Percentiles rank a stretch among this genome's conserved stretches.
Conservation (phyloP, 257 asterid species). For the Ballota nigra region DNA sequence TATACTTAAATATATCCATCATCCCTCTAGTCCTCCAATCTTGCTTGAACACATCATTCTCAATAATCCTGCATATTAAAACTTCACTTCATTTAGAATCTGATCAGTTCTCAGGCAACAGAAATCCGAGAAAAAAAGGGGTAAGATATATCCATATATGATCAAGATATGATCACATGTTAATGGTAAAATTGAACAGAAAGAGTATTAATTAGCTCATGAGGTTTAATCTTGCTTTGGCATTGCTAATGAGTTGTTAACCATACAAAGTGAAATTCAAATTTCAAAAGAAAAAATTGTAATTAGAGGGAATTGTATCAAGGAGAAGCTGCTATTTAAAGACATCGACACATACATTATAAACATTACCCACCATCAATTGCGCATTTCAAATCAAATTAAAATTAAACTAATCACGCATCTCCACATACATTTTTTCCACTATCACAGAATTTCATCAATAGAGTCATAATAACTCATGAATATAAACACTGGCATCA, state of each 20-base stretch:
- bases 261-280: neutral
- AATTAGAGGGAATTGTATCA: neutral
- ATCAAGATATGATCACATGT: neutral
- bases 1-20: slow-evolving; percentile 54
- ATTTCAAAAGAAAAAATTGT: neutral
- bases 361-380: neutral
- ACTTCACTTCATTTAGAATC: neutral
- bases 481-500: neutral
- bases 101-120: neutral
- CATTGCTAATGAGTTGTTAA: neutral
- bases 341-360: neutral
- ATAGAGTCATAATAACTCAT: neutral
- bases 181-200: neutral
- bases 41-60: slow-evolving; percentile 66
- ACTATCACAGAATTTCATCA: neutral
- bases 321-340: neutral
- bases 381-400: neutral
- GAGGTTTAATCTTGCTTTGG: neutral
- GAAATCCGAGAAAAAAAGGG: neutral
- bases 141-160: too few species aligned
- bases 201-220: neutral
- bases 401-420: neutral
- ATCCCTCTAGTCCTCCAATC: slow-evolving; percentile 73
- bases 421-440: neutral
- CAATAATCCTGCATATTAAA: slow-evolving; percentile 54